Evolutionary conservation across 2,329 filamentous ascomycete species (phyloP).

Genomic region (Pyricularia sp.): DNA sequence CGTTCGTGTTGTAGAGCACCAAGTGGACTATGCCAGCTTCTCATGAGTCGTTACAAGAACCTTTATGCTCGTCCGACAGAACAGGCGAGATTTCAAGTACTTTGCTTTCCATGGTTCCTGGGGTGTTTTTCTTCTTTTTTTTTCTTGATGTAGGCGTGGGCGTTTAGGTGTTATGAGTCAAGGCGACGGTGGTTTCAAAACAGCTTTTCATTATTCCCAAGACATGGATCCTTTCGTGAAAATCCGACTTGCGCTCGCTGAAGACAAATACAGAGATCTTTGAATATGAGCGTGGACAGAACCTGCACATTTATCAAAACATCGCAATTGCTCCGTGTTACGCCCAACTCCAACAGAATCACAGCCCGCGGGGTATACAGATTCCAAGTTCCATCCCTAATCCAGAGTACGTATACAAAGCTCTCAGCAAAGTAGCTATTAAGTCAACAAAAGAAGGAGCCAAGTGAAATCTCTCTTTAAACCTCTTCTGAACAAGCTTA

Average conservation of each 20-base stretch:
- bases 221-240: neutral
- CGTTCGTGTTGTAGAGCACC: slow-evolving; percentile 61
- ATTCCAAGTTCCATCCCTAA: neutral
- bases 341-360: neutral
- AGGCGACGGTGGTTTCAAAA: neutral
- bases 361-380: neutral
- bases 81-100: neutral
- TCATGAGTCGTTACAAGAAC: slow-evolving; percentile 1
- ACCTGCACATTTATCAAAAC: neutral
- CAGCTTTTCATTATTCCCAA: neutral
- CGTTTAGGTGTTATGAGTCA: neutral
- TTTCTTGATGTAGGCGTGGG: neutral
- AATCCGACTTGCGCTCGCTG: neutral
- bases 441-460: neutral
- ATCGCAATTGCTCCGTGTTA: neutral
- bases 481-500: neutral
- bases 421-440: neutral
- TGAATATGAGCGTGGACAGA: neutral
- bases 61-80: neutral
- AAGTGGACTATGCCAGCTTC: slow-evolving; percentile 38
- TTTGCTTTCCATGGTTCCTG: neutral
- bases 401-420: neutral
- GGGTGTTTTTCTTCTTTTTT: too few species aligned
- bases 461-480: neutral
- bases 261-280: neutral